A percentile compares a stretch with the other conserved stretches of the same genome.
phyloP scores from a whole-genome alignment of 495 filamentous ascomycete genomes.

The Venustampulla echinocandica region DNA sequence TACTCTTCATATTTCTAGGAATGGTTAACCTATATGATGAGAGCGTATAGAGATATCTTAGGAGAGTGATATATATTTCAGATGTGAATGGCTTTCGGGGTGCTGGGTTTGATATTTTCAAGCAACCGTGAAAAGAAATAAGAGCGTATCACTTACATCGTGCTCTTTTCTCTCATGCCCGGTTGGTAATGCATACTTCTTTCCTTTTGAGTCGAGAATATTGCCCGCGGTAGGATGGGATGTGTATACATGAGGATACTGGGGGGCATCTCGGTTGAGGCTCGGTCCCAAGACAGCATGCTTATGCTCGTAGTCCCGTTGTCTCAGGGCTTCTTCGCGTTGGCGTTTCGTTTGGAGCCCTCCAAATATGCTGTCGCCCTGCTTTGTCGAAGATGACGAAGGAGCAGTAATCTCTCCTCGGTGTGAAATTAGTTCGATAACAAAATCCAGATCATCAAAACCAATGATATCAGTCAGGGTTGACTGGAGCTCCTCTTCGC shows the following conservation, averaged over 20 bases:
- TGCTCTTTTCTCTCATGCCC: conserved; percentile 54
- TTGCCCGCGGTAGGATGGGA: conserved; percentile 74
- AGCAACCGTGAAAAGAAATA: too few species aligned
- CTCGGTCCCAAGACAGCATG: conserved; percentile 54
- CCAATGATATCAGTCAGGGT: conserved; percentile 84
- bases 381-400: conserved; percentile 5
- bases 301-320: conserved; percentile 77
- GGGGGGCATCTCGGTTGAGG: conserved; percentile 47
- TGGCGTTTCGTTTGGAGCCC: conserved; percentile 65
- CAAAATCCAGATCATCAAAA: conserved; percentile 82
- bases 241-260: conserved; percentile 92
- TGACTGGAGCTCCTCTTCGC: conserved; percentile 80
- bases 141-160: conserved; percentile 27
- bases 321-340: conserved; percentile 63
- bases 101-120: too few species aligned
- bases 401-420: conserved; percentile 50
- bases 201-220: conserved; percentile 63
- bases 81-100: too few species aligned
- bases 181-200: conserved; percentile 64
- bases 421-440: conserved; percentile 73
- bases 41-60: too few species aligned
- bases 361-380: conserved; percentile 30
- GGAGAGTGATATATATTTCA: too few species aligned
- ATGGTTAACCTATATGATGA: conserved; percentile 22
- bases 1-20: conserved; percentile 77